Conservation (phyloP, 2,329 filamentous ascomycete genomes). For the Bipolaris oryzae region DNA sequence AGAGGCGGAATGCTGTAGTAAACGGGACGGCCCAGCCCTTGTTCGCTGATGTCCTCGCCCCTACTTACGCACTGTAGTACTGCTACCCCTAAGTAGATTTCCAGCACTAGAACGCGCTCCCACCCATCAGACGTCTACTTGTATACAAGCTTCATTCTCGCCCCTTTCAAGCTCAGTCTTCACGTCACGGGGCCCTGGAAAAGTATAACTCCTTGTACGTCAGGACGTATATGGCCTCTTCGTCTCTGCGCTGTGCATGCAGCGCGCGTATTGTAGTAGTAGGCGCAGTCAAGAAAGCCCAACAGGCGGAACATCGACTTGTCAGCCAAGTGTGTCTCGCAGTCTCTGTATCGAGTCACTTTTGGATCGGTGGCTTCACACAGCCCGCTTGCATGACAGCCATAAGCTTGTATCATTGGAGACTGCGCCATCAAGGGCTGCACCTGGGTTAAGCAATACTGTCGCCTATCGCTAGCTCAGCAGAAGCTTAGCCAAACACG, state of each 20-base stretch:
- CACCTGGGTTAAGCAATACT: constrained; percentile 26
- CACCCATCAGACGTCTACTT: background rate
- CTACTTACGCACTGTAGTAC: too few species aligned
- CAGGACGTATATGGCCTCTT: background rate
- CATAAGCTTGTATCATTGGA: constrained; percentile 29
- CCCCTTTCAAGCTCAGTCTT: background rate
- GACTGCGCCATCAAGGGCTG: constrained; percentile 12
- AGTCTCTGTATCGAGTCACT: constrained; percentile 7
- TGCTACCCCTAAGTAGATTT: background rate
- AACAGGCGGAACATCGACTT: constrained; percentile 14
- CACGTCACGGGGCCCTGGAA: background rate
- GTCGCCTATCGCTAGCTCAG: constrained; percentile 15
- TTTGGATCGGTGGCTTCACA: constrained; percentile 16
- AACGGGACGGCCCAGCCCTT: constrained; percentile 1
- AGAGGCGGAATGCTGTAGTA: too few species aligned
- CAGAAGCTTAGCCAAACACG: constrained; percentile 21
- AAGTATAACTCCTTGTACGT: background rate
- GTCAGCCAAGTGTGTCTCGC: constrained; percentile 21
- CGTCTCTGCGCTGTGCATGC: background rate
- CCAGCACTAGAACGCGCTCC: background rate
- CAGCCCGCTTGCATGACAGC: constrained; percentile 29
- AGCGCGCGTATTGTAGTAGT: background rate
- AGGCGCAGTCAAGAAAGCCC: background rate
- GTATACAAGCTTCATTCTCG: constrained; percentile 1
- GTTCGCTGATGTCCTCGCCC: background rate